phyloP scores from a whole-genome alignment of 192 early-diverging fungal species.

The Mortierella antarctica region DNA sequence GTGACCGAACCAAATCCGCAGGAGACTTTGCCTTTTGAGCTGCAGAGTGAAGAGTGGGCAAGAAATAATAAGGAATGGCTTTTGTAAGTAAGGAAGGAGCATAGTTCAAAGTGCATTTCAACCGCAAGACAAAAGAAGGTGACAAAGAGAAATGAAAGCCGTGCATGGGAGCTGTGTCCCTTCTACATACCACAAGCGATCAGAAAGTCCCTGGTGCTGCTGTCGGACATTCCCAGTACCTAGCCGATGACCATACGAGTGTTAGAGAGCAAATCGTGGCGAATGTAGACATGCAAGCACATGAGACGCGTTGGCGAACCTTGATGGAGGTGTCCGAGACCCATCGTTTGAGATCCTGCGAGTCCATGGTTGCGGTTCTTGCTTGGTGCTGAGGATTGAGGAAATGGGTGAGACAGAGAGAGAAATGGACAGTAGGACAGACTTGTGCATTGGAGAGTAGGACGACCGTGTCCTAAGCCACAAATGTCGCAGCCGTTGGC shows the following conservation, averaged over 20 bases:
- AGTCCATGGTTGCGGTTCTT: constrained; percentile 13
- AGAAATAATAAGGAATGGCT: neutral
- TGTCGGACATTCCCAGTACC: constrained; percentile 76
- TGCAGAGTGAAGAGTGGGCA: constrained; percentile 2
- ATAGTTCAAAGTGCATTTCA: neutral
- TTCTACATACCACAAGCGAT: constrained; percentile 62
- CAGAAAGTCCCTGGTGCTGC: constrained; percentile 74
- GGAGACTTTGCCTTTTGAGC: constrained; percentile 71
- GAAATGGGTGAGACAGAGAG: too few species aligned
- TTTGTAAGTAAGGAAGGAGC: neutral
- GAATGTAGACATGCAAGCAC: neutral
- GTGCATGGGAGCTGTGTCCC: neutral
- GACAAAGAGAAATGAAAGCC: neutral
- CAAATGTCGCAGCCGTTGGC: too few species aligned
- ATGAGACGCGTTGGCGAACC: constrained; percentile 12
- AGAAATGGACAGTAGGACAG: too few species aligned
- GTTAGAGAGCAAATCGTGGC: neutral
- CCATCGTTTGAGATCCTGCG: constrained; percentile 64
- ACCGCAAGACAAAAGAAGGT: neutral
- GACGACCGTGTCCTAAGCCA: too few species aligned
- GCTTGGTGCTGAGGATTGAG: too few species aligned
- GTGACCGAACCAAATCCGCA: constrained; percentile 57
- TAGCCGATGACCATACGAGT: neutral
- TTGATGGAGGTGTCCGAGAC: constrained; percentile 74
- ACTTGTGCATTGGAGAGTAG: too few species aligned